These are phyloP conservation scores for Bacidia rubella DNA, from an alignment of 495 filamentous ascomycete species.

Conservation along the genomic window DNA sequence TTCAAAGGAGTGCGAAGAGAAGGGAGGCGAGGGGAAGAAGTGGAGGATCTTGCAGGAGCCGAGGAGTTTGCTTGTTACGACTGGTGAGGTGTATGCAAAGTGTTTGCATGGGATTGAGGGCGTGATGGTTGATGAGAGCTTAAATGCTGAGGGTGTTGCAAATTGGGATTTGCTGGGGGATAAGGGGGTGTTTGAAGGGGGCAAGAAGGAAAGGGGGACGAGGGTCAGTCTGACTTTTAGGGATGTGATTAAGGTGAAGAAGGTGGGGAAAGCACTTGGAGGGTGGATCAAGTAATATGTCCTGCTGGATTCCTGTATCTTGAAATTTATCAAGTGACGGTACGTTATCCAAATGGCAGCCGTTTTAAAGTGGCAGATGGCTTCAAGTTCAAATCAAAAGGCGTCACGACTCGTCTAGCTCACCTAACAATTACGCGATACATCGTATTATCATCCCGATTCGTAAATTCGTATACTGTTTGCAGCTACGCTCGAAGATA, in stretches of 20 bases:
- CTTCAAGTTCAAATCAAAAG: no score
- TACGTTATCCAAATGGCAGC: no score
- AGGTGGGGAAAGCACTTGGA: conserved; percentile 52
- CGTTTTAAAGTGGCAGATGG: no score
- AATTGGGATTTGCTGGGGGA: conserved; percentile 76
- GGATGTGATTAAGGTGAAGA: conserved; percentile 79
- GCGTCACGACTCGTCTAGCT: no score
- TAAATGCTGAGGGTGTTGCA: conserved; percentile 49
- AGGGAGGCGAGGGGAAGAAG: conserved; percentile 23
- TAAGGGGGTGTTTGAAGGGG: conserved; percentile 38
- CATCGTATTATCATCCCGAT: not conserved
- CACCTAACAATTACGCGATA: not conserved
- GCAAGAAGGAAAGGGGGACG: conserved; percentile 46
- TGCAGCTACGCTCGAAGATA: not conserved
- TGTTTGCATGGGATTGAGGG: conserved; percentile 68
- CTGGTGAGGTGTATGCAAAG: conserved; percentile 50
- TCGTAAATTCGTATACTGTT: not conserved
- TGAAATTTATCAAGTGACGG: no score
- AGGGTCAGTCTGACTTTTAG: conserved; percentile 84
- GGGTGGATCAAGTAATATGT: conserved; percentile 19
- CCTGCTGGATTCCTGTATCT: no score
- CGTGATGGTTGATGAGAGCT: conserved; percentile 41
- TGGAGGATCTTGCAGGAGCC: conserved; percentile 79
- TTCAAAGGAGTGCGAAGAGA: not conserved
- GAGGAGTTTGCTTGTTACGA: conserved; percentile 66